Conservation (phyloP, 768 basidiomycete genomes). For the Boletus tomentosulus region DNA sequence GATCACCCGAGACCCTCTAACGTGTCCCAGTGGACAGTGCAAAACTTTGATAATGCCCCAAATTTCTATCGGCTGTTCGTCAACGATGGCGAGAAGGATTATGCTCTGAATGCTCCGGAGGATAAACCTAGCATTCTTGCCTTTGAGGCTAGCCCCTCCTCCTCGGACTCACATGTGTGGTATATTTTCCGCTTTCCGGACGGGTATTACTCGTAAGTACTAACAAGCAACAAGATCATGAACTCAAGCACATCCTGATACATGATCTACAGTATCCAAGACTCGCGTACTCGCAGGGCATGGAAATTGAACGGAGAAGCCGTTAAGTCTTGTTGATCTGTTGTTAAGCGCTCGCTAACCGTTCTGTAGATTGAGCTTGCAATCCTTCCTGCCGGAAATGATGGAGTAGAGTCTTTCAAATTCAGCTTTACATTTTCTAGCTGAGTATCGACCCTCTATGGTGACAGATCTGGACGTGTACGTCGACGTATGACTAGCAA, state of each 20-base stretch:
- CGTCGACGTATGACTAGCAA: too few relatives aligned
- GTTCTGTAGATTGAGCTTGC: constrained; percentile 4
- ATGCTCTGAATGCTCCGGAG: neutral
- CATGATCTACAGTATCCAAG: constrained; percentile 1
- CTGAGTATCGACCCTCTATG: neutral
- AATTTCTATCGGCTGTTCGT: constrained; percentile 10
- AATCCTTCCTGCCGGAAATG: neutral
- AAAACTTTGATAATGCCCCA: constrained; percentile 2
- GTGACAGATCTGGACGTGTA: neutral
- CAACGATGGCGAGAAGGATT: constrained; percentile 7
- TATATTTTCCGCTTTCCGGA: constrained; percentile 1
- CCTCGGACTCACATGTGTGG: constrained; percentile 9
- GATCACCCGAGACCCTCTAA: too few relatives aligned
- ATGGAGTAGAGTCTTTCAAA: constrained; percentile 6
- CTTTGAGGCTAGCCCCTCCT: neutral
- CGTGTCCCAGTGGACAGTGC: constrained; percentile 6
- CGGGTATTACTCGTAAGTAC: constrained; percentile 1
- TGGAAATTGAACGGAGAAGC: constrained; percentile 3
- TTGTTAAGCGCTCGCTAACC: neutral
- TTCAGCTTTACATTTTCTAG: constrained; percentile 2
- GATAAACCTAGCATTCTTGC: neutral
- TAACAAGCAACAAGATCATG: neutral
- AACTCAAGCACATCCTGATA: neutral
- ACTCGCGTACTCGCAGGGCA: neutral
- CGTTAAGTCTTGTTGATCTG: neutral